A percentile compares a stretch with the other conserved stretches of the same genome.
These are phyloP conservation scores for Bipolaris bicolor DNA, from an alignment of 2,329 filamentous ascomycete genomes.

Conservation along the genomic window DNA sequence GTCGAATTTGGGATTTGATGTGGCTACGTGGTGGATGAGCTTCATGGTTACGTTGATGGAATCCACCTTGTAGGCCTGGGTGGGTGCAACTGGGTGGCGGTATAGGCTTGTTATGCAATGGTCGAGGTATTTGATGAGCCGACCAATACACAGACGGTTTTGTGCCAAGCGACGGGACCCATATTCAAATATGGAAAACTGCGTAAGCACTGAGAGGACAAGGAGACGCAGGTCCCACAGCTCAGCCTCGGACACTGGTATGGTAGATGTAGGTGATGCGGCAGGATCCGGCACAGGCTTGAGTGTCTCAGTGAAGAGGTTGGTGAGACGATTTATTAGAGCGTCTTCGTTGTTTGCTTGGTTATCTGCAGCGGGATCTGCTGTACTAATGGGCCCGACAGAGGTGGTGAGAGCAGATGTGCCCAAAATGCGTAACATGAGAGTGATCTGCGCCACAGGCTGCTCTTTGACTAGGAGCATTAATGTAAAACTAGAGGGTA, in stretches of 20 bases:
- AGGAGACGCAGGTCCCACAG: constrained; percentile 56
- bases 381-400: constrained; percentile 68
- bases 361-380: constrained; percentile 50
- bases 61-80: constrained; percentile 51
- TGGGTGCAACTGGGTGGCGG: constrained; percentile 33
- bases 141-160: constrained; percentile 73
- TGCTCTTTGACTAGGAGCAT: constrained; percentile 72
- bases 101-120: constrained; percentile 71
- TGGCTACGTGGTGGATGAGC: constrained; percentile 66
- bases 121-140: constrained; percentile 76
- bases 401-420: constrained; percentile 68
- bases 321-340: constrained; percentile 68
- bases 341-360: constrained; percentile 50
- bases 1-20: constrained; percentile 67
- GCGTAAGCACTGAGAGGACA: constrained; percentile 56
- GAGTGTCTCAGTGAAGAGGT: constrained; percentile 65
- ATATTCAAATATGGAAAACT: constrained; percentile 65
- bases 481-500: constrained; percentile 70
- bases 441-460: constrained; percentile 65
- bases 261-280: neutral
- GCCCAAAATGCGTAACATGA: constrained; percentile 69
- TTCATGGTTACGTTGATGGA: constrained; percentile 66
- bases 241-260: constrained; percentile 35
- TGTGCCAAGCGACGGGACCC: constrained; percentile 69
- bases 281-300: constrained; percentile 37